phyloP scores from a whole-genome alignment of 2,329 filamentous ascomycete species.

The Ascochyta rabiei region DNA sequence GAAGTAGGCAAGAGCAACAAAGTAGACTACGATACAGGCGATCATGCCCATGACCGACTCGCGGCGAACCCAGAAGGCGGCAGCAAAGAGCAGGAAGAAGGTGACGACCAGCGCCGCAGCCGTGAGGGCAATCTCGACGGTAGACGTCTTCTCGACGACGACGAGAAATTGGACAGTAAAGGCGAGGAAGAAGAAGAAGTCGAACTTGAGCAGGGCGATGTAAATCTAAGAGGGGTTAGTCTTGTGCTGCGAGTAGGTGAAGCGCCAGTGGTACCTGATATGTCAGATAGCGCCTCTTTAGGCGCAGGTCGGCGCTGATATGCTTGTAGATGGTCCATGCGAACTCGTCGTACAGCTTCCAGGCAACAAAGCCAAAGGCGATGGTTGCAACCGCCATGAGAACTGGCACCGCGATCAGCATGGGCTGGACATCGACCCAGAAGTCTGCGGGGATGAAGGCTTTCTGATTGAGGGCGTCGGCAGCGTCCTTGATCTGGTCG shows the following conservation, averaged over 20 bases:
- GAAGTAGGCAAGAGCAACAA: constrained; percentile 91
- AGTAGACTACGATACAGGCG: constrained; percentile 79
- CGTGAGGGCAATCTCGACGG: constrained; percentile 83
- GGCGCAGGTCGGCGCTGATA: constrained; percentile 93
- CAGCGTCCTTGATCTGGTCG: constrained; percentile 82
- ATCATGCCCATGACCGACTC: constrained; percentile 83
- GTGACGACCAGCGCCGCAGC: constrained; percentile 90
- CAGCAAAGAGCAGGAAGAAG: constrained; percentile 82
- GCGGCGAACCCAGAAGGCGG: constrained; percentile 81
- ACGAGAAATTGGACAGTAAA: constrained; percentile 99
- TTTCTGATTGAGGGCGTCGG: constrained; percentile 58
- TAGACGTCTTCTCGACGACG: constrained; percentile 72
- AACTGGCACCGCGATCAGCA: constrained; percentile 82
- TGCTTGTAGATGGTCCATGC: constrained; percentile 99
- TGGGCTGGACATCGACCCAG: constrained; percentile 74
- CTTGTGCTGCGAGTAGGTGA: neutral
- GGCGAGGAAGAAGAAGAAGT: constrained; percentile 99
- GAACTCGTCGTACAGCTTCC: constrained; percentile 98
- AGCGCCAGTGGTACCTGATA: constrained; percentile 77
- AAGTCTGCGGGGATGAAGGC: constrained; percentile 60
- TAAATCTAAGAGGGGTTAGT: constrained; percentile 72
- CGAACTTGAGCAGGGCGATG: constrained; percentile 96
- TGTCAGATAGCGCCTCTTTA: constrained; percentile 95
- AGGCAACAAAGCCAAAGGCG: constrained; percentile 76
- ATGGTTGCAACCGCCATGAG: constrained; percentile 79